A percentile compares a stretch with the other conserved stretches of the same genome.
Evolutionary conservation across 208 protist genomes (phyloP).

Genomic region (Trypanosoma avium): DNA sequence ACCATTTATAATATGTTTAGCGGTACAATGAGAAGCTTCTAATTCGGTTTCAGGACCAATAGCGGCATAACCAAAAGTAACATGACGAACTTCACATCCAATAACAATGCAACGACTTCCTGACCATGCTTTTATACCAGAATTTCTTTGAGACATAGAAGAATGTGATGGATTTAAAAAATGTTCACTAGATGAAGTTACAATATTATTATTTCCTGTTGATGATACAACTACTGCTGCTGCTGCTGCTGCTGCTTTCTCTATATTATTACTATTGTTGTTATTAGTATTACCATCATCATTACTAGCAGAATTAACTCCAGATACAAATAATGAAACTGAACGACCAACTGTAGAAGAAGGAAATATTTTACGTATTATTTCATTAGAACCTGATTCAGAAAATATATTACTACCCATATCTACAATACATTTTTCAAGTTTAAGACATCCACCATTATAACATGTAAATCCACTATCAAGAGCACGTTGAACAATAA

Average conservation of each 20-base stretch:
- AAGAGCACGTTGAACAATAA: slow-evolving; percentile 42
- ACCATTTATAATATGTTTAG: slow-evolving; percentile 68
- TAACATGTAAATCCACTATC: slow-evolving; percentile 72
- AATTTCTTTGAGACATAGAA: slow-evolving; percentile 23
- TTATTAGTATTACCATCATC: neutral
- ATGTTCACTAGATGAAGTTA: neutral
- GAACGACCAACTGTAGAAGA: slow-evolving; percentile 7
- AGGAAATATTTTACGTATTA: neutral
- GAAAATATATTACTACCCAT: slow-evolving; percentile 26
- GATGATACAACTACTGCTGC: neutral
- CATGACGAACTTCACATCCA: slow-evolving; percentile 52
- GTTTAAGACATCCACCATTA: slow-evolving; percentile 33
- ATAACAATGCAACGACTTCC: slow-evolving; percentile 45
- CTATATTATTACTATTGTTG: neutral
- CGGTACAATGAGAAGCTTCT: slow-evolving; percentile 50
- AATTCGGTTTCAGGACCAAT: slow-evolving; percentile 57
- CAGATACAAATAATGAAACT: slow-evolving; percentile 12
- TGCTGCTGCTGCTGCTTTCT: neutral
- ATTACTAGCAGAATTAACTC: neutral
- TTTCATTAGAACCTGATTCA: neutral
- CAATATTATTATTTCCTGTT: neutral
- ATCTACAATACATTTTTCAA: slow-evolving; percentile 49
- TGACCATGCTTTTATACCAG: slow-evolving; percentile 72
- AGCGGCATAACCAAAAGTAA: slow-evolving; percentile 66
- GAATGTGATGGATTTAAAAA: neutral